Conservation (phyloP, 768 basidiomycete genomes). For the Podaxis sp. region DNA sequence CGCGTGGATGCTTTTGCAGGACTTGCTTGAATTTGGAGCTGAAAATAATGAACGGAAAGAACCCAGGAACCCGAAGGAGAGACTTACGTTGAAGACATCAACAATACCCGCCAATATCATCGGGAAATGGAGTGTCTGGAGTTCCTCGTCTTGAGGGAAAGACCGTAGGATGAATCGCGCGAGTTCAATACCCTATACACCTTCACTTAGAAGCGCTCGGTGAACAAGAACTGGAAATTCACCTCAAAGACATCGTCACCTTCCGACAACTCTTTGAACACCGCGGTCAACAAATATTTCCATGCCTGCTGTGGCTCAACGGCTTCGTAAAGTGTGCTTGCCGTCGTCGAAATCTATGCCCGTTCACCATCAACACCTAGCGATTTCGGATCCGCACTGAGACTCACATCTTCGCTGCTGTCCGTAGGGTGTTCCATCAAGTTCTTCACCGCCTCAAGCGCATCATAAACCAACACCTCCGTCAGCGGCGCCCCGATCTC, state of each 20-base stretch:
- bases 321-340: constrained; percentile 88
- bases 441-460: constrained; percentile 68
- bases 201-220: not conserved
- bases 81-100: constrained; percentile 62
- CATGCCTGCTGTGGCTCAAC: constrained; percentile 87
- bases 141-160: constrained; percentile 89
- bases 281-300: constrained; percentile 63
- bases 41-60: constrained; percentile 8
- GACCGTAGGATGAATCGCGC: constrained; percentile 69
- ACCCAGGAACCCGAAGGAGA: not conserved
- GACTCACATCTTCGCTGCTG: constrained; percentile 58
- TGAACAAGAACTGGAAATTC: constrained; percentile 12
- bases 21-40: constrained; percentile 39
- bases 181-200: constrained; percentile 59
- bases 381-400: not conserved
- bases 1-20: constrained; percentile 31
- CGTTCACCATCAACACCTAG: not conserved
- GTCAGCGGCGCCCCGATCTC: constrained; percentile 87
- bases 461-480: constrained; percentile 73
- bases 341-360: constrained; percentile 71
- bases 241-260: constrained; percentile 49
- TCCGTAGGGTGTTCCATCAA: constrained; percentile 53
- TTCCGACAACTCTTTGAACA: constrained; percentile 54
- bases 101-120: constrained; percentile 69
- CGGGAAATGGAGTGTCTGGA: constrained; percentile 77